Conservation (phyloP, 306 rosid species). For the Cicer arietinum region DNA sequence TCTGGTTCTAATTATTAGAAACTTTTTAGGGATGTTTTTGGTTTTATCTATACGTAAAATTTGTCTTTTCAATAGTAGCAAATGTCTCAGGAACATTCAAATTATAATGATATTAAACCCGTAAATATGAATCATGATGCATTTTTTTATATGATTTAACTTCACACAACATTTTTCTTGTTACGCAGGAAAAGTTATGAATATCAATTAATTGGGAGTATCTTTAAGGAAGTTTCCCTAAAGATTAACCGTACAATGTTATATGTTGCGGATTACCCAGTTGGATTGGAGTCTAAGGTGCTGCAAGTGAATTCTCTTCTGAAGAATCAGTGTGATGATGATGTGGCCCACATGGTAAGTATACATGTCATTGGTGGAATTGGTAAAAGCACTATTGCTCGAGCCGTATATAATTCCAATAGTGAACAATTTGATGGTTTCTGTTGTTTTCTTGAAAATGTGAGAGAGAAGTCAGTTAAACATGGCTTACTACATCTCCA, state of each 20-base stretch:
- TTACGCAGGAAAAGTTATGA: neutral
- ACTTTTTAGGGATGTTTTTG: no score
- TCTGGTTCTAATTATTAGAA: no score
- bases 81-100: no score
- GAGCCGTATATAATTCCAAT: constrained; percentile 6
- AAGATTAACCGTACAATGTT: neutral
- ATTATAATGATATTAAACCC: no score
- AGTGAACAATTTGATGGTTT: constrained; percentile 2
- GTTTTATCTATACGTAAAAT: no score
- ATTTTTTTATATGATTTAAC: neutral
- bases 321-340: neutral
- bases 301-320: neutral
- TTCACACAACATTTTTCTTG: neutral
- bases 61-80: no score
- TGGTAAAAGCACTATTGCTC: constrained; percentile 19
- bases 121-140: no score
- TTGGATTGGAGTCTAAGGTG: neutral
- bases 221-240: neutral
- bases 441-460: constrained; percentile 20
- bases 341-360: neutral
- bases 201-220: neutral
- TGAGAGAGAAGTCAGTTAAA: neutral
- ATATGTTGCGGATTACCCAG: neutral
- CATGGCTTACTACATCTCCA: constrained; percentile 1
- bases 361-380: constrained; percentile 8